Evolutionary conservation across 768 basidiomycete genomes (phyloP), one percentile per base, ranked within the genome.

Genomic region (Pulveroboletus sp.): DNA sequence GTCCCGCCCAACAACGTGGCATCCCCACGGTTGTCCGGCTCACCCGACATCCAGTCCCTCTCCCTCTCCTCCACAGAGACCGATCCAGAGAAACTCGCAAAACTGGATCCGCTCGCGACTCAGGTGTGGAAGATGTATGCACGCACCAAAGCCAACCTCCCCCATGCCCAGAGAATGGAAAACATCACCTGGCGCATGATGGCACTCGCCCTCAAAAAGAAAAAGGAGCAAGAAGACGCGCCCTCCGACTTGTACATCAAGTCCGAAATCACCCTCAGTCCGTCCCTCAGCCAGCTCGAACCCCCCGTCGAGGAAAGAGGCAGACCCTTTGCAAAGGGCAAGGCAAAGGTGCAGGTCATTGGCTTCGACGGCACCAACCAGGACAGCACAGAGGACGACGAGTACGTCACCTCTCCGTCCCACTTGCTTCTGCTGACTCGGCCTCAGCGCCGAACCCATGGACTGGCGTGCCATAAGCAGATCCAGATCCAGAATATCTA

Each of bases 171-270:
- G 69, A 74, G 94, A 62, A 94, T 99, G 91, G 97, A 98, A 72
- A 98, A 97, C 64, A 68, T 98, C 46, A 97, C 94, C 1, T 97
- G 95, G 95, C 74, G 97, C 50, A 90, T 98, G 93, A 97, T 97
- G 94, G 88, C 94, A 21, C 73, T 99, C 64, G 91, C 90, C 12
- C 72, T 99, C 47, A 87, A 87, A 75, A 95, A 89, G 78, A 85
- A 86, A 73, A 84, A 84, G 69, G 86, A 87, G 37, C 84, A 86
- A 19, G 84, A 86, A 47, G 74, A 80, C 5, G 0, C 33, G 2
- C 11, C 16, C 14, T 1, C 20, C 13, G 2, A 35, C 5, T 24
- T 60, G 2, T 53, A 43, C 13, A 49, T 67, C 40, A 67, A 67
- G 57, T 43, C 43, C 20, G 66, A 67, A 33, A 40, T 17, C 27